Evolutionary conservation across 805 yeast genomes (phyloP).

Genomic region (Metschnikowia chrysomelidarum): DNA sequence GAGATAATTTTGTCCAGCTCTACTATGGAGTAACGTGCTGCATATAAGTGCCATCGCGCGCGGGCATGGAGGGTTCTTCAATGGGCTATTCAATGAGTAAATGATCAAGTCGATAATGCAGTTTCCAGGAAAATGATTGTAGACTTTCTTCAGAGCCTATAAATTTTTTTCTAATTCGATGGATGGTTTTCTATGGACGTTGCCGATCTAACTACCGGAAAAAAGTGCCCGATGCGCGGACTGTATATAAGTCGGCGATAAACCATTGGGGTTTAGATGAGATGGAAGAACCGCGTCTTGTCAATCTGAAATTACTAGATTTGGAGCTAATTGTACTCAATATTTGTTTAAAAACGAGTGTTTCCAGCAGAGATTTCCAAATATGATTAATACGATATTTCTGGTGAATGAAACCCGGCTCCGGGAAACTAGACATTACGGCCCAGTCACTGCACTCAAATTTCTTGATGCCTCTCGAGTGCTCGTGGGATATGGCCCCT

Average conservation of each 20-base stretch:
- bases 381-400: neutral
- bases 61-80: too few relatives aligned
- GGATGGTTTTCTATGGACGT: neutral
- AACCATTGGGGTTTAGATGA: conserved; percentile 3
- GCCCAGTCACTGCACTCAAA: conserved; percentile 70
- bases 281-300: conserved; percentile 4
- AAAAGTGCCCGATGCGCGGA: neutral
- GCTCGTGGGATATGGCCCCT: conserved; percentile 72
- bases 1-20: too few relatives aligned
- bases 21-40: too few relatives aligned
- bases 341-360: neutral
- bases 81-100: too few relatives aligned
- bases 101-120: neutral
- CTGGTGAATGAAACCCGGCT: conserved; percentile 3
- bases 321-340: too few relatives aligned
- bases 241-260: conserved; percentile 1
- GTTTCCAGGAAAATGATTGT: neutral
- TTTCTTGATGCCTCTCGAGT: conserved; percentile 34
- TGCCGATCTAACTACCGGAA: neutral
- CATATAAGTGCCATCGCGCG: too few relatives aligned
- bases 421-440: conserved; percentile 39
- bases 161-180: too few relatives aligned
- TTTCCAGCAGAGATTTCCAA: neutral
- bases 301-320: too few relatives aligned
- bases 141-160: too few relatives aligned